Conservation (phyloP, 306 rosid genomes). For the Medicago lupulina region DNA sequence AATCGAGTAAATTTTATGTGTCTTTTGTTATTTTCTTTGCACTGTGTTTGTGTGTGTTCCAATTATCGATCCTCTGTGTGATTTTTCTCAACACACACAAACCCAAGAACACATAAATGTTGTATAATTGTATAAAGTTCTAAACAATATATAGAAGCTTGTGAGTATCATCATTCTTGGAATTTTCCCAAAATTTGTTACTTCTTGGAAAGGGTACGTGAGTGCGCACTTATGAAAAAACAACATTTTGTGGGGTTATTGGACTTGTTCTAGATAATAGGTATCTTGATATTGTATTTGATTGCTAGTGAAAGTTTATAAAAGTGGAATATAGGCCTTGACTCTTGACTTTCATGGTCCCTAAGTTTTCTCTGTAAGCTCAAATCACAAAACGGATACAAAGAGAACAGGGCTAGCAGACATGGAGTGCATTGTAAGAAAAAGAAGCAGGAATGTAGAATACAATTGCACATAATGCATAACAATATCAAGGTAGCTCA, state of each 20-base stretch:
- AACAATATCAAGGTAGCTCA: background rate
- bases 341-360: background rate
- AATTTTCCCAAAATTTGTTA: background rate
- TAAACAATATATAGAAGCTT: constrained; percentile 1
- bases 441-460: background rate
- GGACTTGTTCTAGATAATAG: background rate
- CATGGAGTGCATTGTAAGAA: background rate
- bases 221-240: background rate
- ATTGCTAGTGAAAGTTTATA: background rate
- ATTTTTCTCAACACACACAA: background rate
- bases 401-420: constrained; percentile 5
- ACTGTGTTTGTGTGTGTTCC: background rate
- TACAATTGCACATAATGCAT: background rate
- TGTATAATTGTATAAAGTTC: background rate
- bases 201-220: constrained; percentile 1
- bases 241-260: background rate
- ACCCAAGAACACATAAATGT: background rate
- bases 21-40: background rate
- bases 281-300: background rate
- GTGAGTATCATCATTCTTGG: background rate
- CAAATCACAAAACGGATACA: constrained; percentile 1
- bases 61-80: background rate
- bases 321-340: background rate
- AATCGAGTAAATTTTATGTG: background rate
- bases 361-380: background rate